phyloP scores from a whole-genome alignment of 2,329 filamentous ascomycete species.

The Penicillium occitanis region DNA sequence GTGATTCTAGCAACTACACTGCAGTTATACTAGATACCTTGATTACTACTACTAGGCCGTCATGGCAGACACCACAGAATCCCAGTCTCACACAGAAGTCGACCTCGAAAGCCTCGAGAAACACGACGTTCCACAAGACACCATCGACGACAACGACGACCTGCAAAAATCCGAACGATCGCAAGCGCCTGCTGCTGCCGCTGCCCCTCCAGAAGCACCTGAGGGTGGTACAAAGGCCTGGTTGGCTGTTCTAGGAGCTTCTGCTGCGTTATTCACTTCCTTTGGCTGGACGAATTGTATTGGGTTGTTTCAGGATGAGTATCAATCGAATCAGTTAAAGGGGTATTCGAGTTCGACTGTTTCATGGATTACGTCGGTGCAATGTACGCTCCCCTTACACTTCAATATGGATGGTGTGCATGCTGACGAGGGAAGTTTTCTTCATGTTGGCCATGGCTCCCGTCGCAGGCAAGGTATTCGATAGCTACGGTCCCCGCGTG shows the following conservation, averaged over 20 bases:
- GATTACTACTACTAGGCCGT: background rate
- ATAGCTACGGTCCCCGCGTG: constrained; percentile 50
- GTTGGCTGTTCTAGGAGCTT: constrained; percentile 10
- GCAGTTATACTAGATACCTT: background rate
- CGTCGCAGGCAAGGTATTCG: constrained; percentile 54
- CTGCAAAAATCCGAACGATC: background rate
- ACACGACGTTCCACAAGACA: background rate
- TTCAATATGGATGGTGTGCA: background rate
- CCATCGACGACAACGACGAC: background rate
- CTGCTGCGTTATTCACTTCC: constrained; percentile 10
- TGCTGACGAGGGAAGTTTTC: constrained; percentile 37
- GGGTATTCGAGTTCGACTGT: constrained; percentile 18
- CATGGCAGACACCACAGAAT: constrained; percentile 7
- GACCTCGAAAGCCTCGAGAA: constrained; percentile 15
- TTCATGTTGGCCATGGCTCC: constrained; percentile 55
- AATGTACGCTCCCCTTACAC: background rate
- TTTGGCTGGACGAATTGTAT: constrained; percentile 20
- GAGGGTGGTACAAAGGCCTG: constrained; percentile 16
- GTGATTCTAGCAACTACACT: background rate
- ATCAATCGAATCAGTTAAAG: constrained; percentile 17
- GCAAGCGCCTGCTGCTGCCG: background rate
- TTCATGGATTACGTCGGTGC: constrained; percentile 18
- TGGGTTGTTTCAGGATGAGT: constrained; percentile 18
- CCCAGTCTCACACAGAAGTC: constrained; percentile 6
- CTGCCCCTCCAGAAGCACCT: background rate